Evolutionary conservation across 805 yeast genomes (phyloP).

Genomic region (Kuraishia molischiana): DNA sequence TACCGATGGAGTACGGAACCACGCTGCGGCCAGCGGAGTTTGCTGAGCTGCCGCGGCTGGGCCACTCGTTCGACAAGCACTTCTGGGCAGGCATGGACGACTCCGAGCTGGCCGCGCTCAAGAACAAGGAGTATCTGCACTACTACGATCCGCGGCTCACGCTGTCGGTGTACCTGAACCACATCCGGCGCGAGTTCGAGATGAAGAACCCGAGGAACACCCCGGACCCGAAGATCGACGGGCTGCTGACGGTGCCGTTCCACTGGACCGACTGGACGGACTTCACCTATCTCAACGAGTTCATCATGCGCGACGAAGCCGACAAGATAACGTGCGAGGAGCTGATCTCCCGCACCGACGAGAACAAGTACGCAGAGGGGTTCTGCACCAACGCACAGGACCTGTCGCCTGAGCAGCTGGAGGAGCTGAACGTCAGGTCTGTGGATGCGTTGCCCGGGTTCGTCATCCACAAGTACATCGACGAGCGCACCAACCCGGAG

Average conservation of each 20-base stretch:
- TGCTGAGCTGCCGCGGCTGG: neutral
- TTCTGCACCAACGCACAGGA: neutral
- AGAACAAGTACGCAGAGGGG: neutral
- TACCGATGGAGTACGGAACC: neutral
- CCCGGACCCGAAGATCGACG: neutral
- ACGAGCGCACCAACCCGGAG: neutral
- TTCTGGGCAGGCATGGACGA: neutral
- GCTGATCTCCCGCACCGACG: slow-evolving; percentile 5
- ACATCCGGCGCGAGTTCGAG: slow-evolving; percentile 1
- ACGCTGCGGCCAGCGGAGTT: neutral
- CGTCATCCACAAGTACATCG: neutral
- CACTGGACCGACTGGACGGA: slow-evolving; percentile 52
- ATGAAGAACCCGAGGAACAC: neutral
- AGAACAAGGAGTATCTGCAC: neutral
- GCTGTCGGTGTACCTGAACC: neutral
- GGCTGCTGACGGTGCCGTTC: slow-evolving; percentile 19
- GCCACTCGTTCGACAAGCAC: neutral
- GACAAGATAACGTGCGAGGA: slow-evolving; percentile 19
- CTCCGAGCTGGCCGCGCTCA: neutral
- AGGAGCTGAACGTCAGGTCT: neutral
- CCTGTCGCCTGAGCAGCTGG: neutral
- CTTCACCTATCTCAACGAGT: slow-evolving; percentile 22
- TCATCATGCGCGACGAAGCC: slow-evolving; percentile 11
- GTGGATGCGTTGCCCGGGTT: slow-evolving; percentile 1
- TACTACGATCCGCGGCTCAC: slow-evolving; percentile 3